Evolutionary conservation across 305 asterid genomes (phyloP).

Genomic region (Rubia tinctorum): DNA sequence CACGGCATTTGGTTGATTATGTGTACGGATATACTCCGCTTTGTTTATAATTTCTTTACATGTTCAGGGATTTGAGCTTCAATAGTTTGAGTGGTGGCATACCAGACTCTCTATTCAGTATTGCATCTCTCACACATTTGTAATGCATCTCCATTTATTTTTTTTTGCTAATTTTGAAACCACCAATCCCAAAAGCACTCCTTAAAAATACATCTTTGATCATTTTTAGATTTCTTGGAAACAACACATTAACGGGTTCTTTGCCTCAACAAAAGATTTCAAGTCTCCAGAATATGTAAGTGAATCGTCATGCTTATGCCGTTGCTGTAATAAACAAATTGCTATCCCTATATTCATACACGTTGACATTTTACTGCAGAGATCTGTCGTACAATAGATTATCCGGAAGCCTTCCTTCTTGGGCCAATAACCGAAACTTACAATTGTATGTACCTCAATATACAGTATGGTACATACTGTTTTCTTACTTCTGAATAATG

Average conservation of each 20-base stretch:
- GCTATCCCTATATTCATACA: neutral
- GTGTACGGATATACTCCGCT: neutral
- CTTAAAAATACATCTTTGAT: neutral
- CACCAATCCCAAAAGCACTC: neutral
- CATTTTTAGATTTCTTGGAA: slow-evolving; percentile 68
- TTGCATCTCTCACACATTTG: slow-evolving; percentile 49
- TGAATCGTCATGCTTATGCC: slow-evolving; percentile 3
- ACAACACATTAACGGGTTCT: slow-evolving; percentile 49
- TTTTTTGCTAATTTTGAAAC: slow-evolving; percentile 2
- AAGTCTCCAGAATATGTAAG: slow-evolving; percentile 51
- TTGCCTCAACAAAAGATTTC: slow-evolving; percentile 42
- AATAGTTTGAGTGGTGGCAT: slow-evolving; percentile 59
- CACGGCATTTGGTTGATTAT: neutral
- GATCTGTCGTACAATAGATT: slow-evolving; percentile 77
- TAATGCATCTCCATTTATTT: slow-evolving; percentile 25
- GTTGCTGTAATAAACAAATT: neutral
- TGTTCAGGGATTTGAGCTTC: slow-evolving; percentile 85
- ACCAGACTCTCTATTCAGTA: slow-evolving; percentile 52
- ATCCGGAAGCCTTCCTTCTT: slow-evolving; percentile 71
- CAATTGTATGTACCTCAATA: slow-evolving; percentile 39
- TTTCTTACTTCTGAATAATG: neutral
- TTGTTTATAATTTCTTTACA: neutral
- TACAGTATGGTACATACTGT: neutral
- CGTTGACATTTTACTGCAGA: slow-evolving; percentile 37
- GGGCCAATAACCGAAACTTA: slow-evolving; percentile 43